These are phyloP conservation scores for Termitomyces sp. DNA, from an alignment of 1,284 basidiomycete genomes.

Conservation along the genomic window DNA sequence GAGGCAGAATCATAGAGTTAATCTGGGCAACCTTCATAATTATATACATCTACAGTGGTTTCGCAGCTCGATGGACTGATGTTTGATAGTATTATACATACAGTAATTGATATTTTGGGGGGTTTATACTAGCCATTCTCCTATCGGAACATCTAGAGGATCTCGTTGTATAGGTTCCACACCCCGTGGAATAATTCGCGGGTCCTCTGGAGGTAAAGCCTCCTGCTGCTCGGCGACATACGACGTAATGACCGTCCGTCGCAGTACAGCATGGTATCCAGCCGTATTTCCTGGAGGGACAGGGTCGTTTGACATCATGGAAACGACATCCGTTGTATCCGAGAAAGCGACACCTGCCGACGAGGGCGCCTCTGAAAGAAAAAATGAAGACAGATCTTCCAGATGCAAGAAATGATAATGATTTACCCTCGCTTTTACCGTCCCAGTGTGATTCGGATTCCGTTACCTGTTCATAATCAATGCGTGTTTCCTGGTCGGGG, in stretches of 20 bases:
- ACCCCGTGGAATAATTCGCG: neutral
- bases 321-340: slow-evolving; percentile 19
- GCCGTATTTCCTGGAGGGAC: slow-evolving; percentile 7
- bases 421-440: slow-evolving; percentile 37
- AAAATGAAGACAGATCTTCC: slow-evolving; percentile 1
- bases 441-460: slow-evolving; percentile 46
- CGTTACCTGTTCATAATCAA: slow-evolving; percentile 25
- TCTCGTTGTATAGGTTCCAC: neutral
- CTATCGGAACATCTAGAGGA: slow-evolving; percentile 3
- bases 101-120: neutral
- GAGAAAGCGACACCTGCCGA: slow-evolving; percentile 26
- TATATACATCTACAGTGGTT: neutral
- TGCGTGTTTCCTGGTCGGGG: slow-evolving; percentile 20
- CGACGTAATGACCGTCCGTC: neutral
- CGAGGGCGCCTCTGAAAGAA: slow-evolving; percentile 25
- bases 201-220: slow-evolving; percentile 1
- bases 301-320: slow-evolving; percentile 16
- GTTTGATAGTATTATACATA: neutral
- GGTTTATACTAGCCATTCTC: slow-evolving; percentile 20
- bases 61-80: neutral
- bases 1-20: slow-evolving; percentile 8
- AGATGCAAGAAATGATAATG: neutral
- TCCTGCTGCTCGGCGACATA: neutral
- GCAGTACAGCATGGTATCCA: neutral
- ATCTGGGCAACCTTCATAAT: neutral